A percentile compares a stretch with the other conserved stretches of the same genome.
These are phyloP conservation scores for Penicillium sp. DNA, from an alignment of 2,329 filamentous ascomycete species.

Conservation along the genomic window DNA sequence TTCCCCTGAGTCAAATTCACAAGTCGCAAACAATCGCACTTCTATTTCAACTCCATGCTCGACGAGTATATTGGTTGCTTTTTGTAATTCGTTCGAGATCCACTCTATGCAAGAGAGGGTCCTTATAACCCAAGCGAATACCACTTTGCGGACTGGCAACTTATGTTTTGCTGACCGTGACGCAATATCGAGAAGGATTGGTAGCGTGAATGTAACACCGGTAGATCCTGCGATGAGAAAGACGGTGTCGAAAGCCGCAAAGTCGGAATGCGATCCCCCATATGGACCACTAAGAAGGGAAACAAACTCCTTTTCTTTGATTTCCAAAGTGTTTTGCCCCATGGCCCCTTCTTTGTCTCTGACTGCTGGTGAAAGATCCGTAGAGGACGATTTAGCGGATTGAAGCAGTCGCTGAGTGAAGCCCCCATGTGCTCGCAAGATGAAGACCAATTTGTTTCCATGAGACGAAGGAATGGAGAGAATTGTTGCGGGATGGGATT, in stretches of 20 bases:
- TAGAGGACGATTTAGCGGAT: slow-evolving; percentile 1
- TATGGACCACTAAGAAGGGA: slow-evolving; percentile 11
- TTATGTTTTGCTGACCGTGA: neutral
- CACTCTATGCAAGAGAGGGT: slow-evolving; percentile 5
- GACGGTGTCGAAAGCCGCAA: slow-evolving; percentile 10
- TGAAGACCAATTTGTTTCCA: slow-evolving; percentile 8
- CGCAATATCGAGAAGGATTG: slow-evolving; percentile 13
- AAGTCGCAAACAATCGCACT: slow-evolving; percentile 7
- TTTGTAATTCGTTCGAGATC: slow-evolving; percentile 6
- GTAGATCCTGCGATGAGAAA: slow-evolving; percentile 8
- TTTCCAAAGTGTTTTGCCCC: neutral
- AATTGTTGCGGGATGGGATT: slow-evolving; percentile 16
- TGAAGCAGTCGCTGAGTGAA: slow-evolving; percentile 5
- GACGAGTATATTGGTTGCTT: neutral
- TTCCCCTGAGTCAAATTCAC: neutral
- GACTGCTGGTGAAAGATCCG: neutral
- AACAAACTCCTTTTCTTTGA: neutral
- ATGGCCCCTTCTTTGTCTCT: neutral
- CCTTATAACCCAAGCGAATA: slow-evolving; percentile 11
- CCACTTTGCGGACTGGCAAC: slow-evolving; percentile 4
- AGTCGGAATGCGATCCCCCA: slow-evolving; percentile 8
- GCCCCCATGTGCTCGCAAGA: slow-evolving; percentile 9
- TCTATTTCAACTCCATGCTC: slow-evolving; percentile 1
- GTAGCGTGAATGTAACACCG: slow-evolving; percentile 11
- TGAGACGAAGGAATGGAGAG: slow-evolving; percentile 10